phyloP scores from a whole-genome alignment of 2,329 filamentous ascomycete species.

The Xylaria hypoxylon region DNA sequence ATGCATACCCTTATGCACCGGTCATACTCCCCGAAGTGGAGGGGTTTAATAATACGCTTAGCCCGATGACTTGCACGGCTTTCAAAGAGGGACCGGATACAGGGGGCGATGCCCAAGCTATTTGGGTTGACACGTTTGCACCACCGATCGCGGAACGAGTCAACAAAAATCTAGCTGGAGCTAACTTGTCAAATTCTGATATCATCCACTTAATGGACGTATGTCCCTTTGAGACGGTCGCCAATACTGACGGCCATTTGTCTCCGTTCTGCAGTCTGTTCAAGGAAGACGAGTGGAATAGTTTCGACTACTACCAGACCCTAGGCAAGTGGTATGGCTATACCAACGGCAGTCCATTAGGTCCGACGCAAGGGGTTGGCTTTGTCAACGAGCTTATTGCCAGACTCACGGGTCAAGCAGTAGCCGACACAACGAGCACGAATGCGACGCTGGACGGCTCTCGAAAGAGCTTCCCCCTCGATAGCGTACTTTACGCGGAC shows the following conservation, averaged over 20 bases:
- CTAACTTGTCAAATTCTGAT: constrained; percentile 71
- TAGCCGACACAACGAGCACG: constrained; percentile 78
- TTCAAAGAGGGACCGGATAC: constrained; percentile 73
- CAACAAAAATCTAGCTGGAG: constrained; percentile 75
- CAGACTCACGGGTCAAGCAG: constrained; percentile 75
- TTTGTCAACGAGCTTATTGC: constrained; percentile 90
- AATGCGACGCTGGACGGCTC: constrained; percentile 81
- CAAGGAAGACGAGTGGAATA: constrained; percentile 75
- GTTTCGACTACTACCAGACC: constrained; percentile 84
- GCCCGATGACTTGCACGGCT: constrained; percentile 75
- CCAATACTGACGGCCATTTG: constrained; percentile 63
- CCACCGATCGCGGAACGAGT: constrained; percentile 76
- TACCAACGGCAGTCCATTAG: constrained; percentile 80
- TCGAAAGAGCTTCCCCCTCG: constrained; percentile 78
- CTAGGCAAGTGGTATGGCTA: constrained; percentile 89
- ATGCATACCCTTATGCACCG: constrained; percentile 65
- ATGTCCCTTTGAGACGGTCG: constrained; percentile 87
- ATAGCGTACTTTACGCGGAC: constrained; percentile 79
- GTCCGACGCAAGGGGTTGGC: constrained; percentile 86
- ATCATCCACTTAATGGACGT: constrained; percentile 85
- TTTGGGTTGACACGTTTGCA: constrained; percentile 73
- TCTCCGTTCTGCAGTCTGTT: constrained; percentile 84
- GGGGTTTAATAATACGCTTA: constrained; percentile 83
- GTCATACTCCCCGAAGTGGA: constrained; percentile 76
- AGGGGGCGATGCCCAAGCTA: constrained; percentile 62